Evolutionary conservation across 2,329 filamentous ascomycete genomes (phyloP), one percentile per base, ranked within the genome.

Genomic region (Monosporascus sp.): DNA sequence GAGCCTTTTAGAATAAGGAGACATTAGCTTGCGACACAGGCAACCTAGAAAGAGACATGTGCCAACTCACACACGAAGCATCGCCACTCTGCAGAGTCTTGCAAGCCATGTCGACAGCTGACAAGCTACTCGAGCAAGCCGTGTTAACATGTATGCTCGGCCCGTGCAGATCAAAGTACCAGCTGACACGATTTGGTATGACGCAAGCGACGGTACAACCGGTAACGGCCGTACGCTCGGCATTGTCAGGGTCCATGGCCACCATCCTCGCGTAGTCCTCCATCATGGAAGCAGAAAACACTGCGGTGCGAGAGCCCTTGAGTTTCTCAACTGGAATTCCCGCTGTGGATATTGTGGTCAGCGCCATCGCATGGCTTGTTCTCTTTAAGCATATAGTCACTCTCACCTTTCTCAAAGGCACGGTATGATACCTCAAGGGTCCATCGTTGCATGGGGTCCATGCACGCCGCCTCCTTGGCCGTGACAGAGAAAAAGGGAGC

Each of bases 111-210:
- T 70, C 65, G 15, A 70, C 49, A 11, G 67, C 69, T 1, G 70
- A 56, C 49, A 74, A 55, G 39, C 64, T 68, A 35, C 64, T 66
- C 2, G 70, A 73, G 54, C 72, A 75, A 6, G 69, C 72, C 11
- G 72, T 71, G 48, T 74, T 66, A 27, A 72, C 55, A 15, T 68
- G 67, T 41, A 70, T 59, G 52, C 68, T 71, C 0, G 71, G 65
- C 0, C 72, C 71, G 6, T 58, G 57, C 43, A 71, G 54, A 49
- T 75, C 65, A 45, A 72, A 75, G 52, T 65, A 72, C 66, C 69
- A 76, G 37, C 69, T 71, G 14, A 74, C 57, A 1, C 74, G 66
- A 52, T 76, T 76, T 0, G 73, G 61, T 5, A 72, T 37, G 3
- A 74, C 65, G 8, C 61, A 64, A 7, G 58, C 47, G 15, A 58